Base-by-base conservation (phyloP, 2,329 filamentous ascomycete species). In the Fusarium annulatum region DNA sequence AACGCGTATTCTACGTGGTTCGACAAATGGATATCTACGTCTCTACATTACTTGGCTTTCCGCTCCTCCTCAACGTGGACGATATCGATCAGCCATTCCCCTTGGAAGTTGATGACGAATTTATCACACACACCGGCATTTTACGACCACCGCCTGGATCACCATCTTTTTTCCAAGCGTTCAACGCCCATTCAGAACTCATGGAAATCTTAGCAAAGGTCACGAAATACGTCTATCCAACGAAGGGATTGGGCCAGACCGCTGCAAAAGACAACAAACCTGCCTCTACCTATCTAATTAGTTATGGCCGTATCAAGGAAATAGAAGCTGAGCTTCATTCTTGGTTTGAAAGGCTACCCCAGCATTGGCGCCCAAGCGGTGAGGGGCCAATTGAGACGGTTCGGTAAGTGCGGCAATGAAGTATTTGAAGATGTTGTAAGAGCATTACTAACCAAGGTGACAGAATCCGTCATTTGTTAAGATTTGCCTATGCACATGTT, bases 401-500 rank as follows among this genome's bases (percentile, higher is more conserved):
- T 76, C 88, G 94, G 94, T 94, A 88, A 85, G 89, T 81, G 48
- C 6, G 16, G 18, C 36, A 21, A 42, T 38, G 18, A 48, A 23
- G 7, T 9, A 5, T 42, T 7, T 15, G 21, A 38, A 19, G 14
- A 16, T 8, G 14, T 7, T 18, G 8, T 36, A 19, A 19, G 36
- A 23, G 19, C 28, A 42, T 59, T 60, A 39, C 73, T 76, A 41
- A 78, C 42, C 9, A 14, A 7, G 23, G 21, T 34, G 21, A 51
- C 59, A 89, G 88, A 15, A 86, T 90, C n/a, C 93, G 94, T 68
- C 94, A 95, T 71, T 85, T 95, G 30, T 85, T 96, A 26, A 88
- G 93, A 41, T 92, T 96, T 81, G 89, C 91, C n/a, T 96, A 93
- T 79, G 93, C 92, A 5, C 93, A 96, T 77, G 92, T 95, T 9